Conservation (phyloP, 2,329 filamentous ascomycete genomes). For the Trichoderma semiorbis region DNA sequence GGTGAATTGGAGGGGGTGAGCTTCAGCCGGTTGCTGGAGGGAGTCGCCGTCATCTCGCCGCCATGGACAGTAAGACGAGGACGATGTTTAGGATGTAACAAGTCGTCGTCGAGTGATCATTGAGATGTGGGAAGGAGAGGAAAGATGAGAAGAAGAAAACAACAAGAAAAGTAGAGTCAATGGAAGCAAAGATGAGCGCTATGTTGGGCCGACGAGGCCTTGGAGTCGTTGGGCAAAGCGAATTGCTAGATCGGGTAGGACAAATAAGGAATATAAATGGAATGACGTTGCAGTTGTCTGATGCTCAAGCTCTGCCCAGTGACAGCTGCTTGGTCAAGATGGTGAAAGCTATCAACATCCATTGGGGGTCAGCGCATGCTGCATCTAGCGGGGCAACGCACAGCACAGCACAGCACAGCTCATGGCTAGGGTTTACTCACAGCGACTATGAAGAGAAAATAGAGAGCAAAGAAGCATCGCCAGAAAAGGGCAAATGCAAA, state of each 20-base stretch:
- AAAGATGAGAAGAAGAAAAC: neutral
- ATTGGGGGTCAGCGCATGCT: conserved; percentile 12
- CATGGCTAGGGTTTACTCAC: conserved; percentile 8
- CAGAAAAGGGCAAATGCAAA: neutral
- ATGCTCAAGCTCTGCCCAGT: conserved; percentile 13
- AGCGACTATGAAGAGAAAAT: conserved; percentile 5
- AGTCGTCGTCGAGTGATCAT: neutral
- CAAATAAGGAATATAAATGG: neutral
- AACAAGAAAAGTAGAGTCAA: neutral
- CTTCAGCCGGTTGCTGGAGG: conserved; percentile 58
- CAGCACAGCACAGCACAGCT: neutral
- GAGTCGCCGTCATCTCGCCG: conserved; percentile 56
- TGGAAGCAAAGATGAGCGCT: neutral
- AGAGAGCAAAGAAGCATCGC: conserved; percentile 1
- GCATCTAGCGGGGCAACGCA: conserved; percentile 11
- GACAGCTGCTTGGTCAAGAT: conserved; percentile 6
- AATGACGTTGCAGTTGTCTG: conserved; percentile 10
- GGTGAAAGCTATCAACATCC: conserved; percentile 13
- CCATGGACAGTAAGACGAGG: conserved; percentile 42
- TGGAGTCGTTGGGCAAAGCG: conserved; percentile 11
- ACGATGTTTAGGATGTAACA: neutral
- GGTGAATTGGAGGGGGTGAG: conserved; percentile 76
- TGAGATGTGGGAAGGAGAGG: neutral
- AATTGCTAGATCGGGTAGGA: conserved; percentile 1
- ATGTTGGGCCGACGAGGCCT: neutral